phyloP scores from a whole-genome alignment of 495 filamentous ascomycete genomes.

The Trichoderma orchidacearum region DNA sequence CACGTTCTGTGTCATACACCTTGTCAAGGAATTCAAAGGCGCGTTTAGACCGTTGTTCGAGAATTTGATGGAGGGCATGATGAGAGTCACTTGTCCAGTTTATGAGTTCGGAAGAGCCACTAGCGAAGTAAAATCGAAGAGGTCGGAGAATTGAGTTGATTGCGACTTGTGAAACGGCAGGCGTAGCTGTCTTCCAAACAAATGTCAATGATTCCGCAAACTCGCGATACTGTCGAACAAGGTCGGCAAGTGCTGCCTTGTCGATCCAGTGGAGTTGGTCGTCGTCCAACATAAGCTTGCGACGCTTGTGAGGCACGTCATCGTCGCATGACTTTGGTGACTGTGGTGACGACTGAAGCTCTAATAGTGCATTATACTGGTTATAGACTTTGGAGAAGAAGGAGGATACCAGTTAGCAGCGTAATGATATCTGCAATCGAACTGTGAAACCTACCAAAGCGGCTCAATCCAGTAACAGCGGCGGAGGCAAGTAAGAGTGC shows the following conservation, averaged over 20 bases:
- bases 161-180: background rate
- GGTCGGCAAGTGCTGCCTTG: background rate
- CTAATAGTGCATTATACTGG: background rate
- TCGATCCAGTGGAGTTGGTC: background rate
- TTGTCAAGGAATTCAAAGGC: background rate
- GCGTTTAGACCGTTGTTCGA: no score
- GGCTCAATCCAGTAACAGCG: background rate
- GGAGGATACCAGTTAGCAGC: background rate
- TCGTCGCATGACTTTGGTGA: no score
- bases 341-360: background rate
- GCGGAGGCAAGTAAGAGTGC: background rate
- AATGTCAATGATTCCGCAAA: background rate
- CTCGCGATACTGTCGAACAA: background rate
- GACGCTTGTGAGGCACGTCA: background rate
- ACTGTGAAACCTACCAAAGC: background rate
- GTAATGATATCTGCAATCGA: background rate
- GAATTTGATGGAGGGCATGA: no score
- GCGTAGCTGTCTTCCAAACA: background rate
- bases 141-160: background rate
- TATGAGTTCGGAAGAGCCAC: background rate
- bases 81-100: no score
- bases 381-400: background rate
- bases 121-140: background rate
- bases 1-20: background rate
- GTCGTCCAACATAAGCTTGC: background rate